Base-by-base conservation (phyloP, 176 grass and related monocot species). In the Chrysopogon serrulatus region DNA sequence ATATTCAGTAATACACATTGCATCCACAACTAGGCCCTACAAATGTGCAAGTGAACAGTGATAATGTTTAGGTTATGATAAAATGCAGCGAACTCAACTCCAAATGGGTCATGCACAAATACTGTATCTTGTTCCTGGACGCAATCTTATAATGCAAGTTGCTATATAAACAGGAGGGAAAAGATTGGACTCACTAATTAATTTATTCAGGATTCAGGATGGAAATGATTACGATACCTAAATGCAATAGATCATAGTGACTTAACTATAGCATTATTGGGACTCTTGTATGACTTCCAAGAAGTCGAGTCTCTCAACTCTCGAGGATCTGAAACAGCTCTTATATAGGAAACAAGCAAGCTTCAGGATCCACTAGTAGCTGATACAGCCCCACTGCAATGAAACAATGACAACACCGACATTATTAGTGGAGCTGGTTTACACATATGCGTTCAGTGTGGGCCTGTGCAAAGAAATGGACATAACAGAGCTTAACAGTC, bases 381-480 rank as follows among this genome's bases (percentile, higher is more conserved):
- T 28, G 72, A 81, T 63, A 62, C 39, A 88, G 66, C 44, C 54
- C 80, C 31, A 31, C 11, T 74, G 61, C 19, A 48, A 77, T 63
- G 63, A 67, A 83, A 48, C 73, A 32, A 78, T 83, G 86, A 88
- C 18, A 40, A 64, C 40, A 56, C 45, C 26, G 19, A 26, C 45
- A 19, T 68, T 74, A 34, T 24, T 78, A 88, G 86, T 88, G 80
- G 86, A 71, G 86, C 70, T 88, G 74, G 73, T 88, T 88, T 83
- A 69, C 36, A 65, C 35, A 54, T 72, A n/a, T 33, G 40, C 39
- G n/a, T n/a, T 77, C 39, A 83, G 63, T 51, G 73, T 83, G 65
- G 80, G 72, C 80, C 54, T 88, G 71, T 62, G 39, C 40, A 77
- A 62, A 64, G 30, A 78, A 68, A 70, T 78, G 26, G 64, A 71